Base-by-base conservation (phyloP, 352 stramenopile genomes). In the Ophiocytium majus region DNA sequence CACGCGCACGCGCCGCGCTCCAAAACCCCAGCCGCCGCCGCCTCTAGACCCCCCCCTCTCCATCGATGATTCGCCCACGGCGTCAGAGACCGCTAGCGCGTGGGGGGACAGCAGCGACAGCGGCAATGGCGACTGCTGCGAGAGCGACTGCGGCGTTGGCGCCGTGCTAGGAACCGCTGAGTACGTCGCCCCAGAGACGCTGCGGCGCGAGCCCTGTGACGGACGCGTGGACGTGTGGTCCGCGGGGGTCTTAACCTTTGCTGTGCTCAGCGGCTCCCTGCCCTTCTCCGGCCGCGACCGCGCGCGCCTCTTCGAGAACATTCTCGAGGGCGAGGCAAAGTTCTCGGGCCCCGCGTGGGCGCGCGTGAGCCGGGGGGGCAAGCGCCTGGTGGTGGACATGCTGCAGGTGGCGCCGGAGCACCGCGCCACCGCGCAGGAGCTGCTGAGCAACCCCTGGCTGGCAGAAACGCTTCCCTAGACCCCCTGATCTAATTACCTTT, bases 191-290 rank as follows among this genome's bases (percentile, higher is more conserved):
- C 85, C 85, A 0, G 97, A 97, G 86, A 91, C 96, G 50, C 92
- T 98, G 49, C 93, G 93, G 80, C 93, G 94, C 78, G 93, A 98
- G 33, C 89, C 91, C 19, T 98, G 98, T 85, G 94, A 94, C 64
- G 90, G 90, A 1, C 91, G 94, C 37, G 94, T 97, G 10, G 95
- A 98, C 89, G 96, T 95, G 86, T 98, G 95, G 95, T 96, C 92
- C 87, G 90, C 97, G 0, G 95, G 95, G 33, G 94, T 98, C 5
- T 96, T 98, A 83, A 85, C 95, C 14, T 98, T 95, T 87, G 97
- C 98, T 82, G 86, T 98, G 63, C 84, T 98, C 34, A 96, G 94
- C 64, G 95, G 95, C 14, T 96, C 96, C 87, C 93, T 95, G 57
- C 92, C 92, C 19, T 94, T 94, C 85, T 91, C 96, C 86, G 83